Base-by-base conservation (phyloP, 495 filamentous ascomycete genomes). In the Tetracladium setigerum region DNA sequence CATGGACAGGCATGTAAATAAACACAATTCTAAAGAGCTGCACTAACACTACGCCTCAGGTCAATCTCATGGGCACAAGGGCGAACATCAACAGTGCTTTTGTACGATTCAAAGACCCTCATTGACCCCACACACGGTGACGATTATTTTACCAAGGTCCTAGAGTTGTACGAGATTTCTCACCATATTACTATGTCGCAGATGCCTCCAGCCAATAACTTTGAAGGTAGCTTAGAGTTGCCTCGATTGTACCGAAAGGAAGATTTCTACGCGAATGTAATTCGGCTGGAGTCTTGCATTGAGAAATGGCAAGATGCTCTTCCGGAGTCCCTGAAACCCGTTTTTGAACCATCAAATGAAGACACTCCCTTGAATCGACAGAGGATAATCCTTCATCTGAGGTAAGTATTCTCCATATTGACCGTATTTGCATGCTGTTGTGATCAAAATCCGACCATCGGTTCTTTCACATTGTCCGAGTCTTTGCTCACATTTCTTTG, bases 291-390 rank as follows among this genome's bases (percentile, higher is more conserved):
- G 24, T 31, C 55, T 13, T 54, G 49, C 44, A 49, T 61, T 10
- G 49, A 56, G 13, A 42, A 52, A 46, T 61, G 55, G 58, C 55
- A 61, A 49, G 17, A 38, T 40, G 51, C 37, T 34, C 52, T 61
- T 37, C 55, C 58, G 10, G 38, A 15, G 16, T 22, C 53, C 14
- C 49, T 30, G 40, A 52, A 55, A 34, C 31, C 31, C 31, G 24
- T 11, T 49, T 15, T 41, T 35, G 14, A 55, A 44, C 18, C 34
- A 55, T 18, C 37, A 32, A 36, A 43, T 10, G 6, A 19, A 8
- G 7, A 10, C 10, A 18, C 40, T 30, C 9, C 7, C 15, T 22
- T 10, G 18, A 5, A 11, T 24, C 40, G 16, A 19, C 27, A 34
- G 9, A 8, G 8, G 31, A 8, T 8, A 34, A 34, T 34, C 31